Evolutionary conservation across 2,329 filamentous ascomycete genomes (phyloP), one percentile per base, ranked within the genome.

Genomic region (Xylariaceae sp.): DNA sequence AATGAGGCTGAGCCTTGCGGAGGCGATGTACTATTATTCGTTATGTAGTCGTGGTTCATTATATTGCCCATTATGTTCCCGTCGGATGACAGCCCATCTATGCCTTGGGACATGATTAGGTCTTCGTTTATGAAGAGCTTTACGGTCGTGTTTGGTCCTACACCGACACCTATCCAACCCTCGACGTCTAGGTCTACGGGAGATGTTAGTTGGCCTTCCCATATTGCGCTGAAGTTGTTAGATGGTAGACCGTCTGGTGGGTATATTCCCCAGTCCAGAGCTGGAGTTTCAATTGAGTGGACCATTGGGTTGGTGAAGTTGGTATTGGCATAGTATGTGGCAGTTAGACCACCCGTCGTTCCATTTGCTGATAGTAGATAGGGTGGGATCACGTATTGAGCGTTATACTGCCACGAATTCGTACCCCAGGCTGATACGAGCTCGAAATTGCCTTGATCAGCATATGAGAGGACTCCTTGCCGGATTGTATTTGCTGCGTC

Each of bases 401-500:
- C 66, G 45, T 75, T 75, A 47, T 73, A 75, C 19, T 71, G 65
- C 73, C 73, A 76, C 1, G 70, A 70, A 54, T 76, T 73, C 6
- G 68, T 59, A 1, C 73, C 73, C 72, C 73, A 75, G 47, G 70
- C 70, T 1, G 73, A 69, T 3, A 71, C 61, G 1, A 76, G 45
- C n/a, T 66, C 61, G 2, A 70, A 66, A 6, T 55, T 50, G 0
- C 57, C 51, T 1, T 61, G 55, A 2, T 63, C 54, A 9, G 58
- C 63, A 57, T 66, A 69, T 18, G 50, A 60, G 9, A 65, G 47
- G 6, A 75, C 61, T 0, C 66, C 69, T 61, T 75, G 66, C 0
- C 71, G 66, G 1, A 75, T 63, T 0, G 73, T 76, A 22, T 64
- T 66, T 1, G 73, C 69, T 13, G 68, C 61, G n/a, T 56, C 55